A percentile compares a stretch with the other conserved stretches of the same genome.
Conservation (phyloP, 352 stramenopile genomes). For the Phytophthora sojae region DNA sequence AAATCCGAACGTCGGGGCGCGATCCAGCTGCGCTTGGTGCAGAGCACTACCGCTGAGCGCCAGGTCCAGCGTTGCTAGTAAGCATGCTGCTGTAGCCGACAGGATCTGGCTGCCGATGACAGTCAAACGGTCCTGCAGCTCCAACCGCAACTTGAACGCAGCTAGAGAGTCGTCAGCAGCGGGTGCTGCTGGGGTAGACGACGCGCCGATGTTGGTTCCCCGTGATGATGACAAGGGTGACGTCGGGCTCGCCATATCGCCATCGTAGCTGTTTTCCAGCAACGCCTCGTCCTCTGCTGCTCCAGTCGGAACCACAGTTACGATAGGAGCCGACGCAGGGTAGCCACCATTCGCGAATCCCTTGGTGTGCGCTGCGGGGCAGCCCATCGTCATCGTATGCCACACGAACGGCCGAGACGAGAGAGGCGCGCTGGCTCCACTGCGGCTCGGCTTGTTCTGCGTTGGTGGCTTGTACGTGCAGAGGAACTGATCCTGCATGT, state of each 20-base stretch:
- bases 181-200: constrained; percentile 24
- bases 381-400: constrained; percentile 91
- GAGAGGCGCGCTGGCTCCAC: constrained; percentile 23
- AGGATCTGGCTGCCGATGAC: constrained; percentile 82
- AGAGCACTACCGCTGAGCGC: constrained; percentile 60
- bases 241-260: constrained; percentile 38
- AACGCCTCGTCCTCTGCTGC: constrained; percentile 45
- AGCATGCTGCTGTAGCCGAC: constrained; percentile 70
- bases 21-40: constrained; percentile 66
- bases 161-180: constrained; percentile 50
- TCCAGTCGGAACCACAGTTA: constrained; percentile 31
- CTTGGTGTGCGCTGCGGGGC: constrained; percentile 80
- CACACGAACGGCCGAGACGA: constrained; percentile 62
- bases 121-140: constrained; percentile 74
- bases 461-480: constrained; percentile 56
- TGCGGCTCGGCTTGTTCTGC: constrained; percentile 15
- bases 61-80: constrained; percentile 74
- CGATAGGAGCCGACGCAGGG: constrained; percentile 30
- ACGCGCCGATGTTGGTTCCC: constrained; percentile 5
- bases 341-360: constrained; percentile 80
- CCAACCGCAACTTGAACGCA: constrained; percentile 71
- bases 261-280: constrained; percentile 32
- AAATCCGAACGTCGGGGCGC: constrained; percentile 65
- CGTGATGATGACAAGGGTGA: constrained; percentile 37
- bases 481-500: constrained; percentile 89